Base-by-base conservation (phyloP, 2,329 filamentous ascomycete species). In the Fusarium gaditjirri region DNA sequence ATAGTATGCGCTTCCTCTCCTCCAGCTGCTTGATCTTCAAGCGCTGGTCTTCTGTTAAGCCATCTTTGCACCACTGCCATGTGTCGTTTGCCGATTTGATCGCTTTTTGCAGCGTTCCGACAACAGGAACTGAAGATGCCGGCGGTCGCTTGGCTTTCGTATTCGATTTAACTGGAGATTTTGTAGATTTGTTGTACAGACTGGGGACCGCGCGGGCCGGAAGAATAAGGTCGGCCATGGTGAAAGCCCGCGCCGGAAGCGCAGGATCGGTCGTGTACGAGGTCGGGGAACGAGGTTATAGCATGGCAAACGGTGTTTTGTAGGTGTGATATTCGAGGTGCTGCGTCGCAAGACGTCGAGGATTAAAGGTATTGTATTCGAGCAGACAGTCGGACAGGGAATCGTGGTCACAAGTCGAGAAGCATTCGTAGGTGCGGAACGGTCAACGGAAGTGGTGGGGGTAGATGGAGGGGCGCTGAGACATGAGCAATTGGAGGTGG, bases 1-100 rank as follows among this genome's bases (percentile, higher is more conserved):
- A 87, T 44, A 94, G 80, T 14, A 92, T 85, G 77, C 91, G 88
- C 79, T 87, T 90, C 66, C 86, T 86, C 74, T 91, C 86, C 55
- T 91, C 88, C n/a, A 81, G 77, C 43, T 83, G 82, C 61, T 83
- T 81, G 65, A 79, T 82, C 44, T 84, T 81, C 35, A 85, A 82
- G 19, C 87, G 83, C 71, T 91, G 83, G 38, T 87, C 83, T 52
- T 82, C 80, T 3, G 84, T 84, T 23, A 87, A 78, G n/a, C 86
- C 87, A 82, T 89, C 87, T 65, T 83, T 85, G 72, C 85, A 86
- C 58, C 83, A 84, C n/a, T 83, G 78, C 55, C 85, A 79, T 17
- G 83, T 76, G 58, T 82, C 80, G 61, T 84, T 83, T 43, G 83
- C 84, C 35, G 76, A 80, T 41, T 80, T 81, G 56, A 84, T 73